Base-by-base conservation (phyloP, 495 filamentous ascomycete genomes). In the Darksidea phi region DNA sequence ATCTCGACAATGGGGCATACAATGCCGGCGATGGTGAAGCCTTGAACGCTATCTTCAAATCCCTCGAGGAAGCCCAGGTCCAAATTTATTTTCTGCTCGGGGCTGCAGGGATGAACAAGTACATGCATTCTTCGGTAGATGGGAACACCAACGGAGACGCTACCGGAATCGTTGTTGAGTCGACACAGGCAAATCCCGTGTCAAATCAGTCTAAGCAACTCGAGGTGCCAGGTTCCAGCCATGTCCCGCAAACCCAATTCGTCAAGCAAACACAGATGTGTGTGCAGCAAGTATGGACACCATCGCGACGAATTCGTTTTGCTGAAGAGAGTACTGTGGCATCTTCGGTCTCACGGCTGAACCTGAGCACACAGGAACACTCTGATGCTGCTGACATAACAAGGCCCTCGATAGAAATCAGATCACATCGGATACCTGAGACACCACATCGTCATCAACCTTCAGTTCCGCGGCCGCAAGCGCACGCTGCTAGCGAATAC, bases 171-270 rank as follows among this genome's bases (percentile, higher is more conserved):
- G 48, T 69, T 0, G 52, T 69, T 0, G 18, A 49, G 20, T 66
- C 66, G n/a, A 69, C 66, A 1, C 66, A 69, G 47, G 32, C 42
- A 10, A 49, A 54, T 3, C 62, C 62, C 1, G 55, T 24, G 15
- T 38, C 54, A 0, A 49, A 54, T 25, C 45, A 41, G 11, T 0
- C 24, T 1, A 42, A 21, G 11, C 26, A 36, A 11, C 43, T 21
- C 18, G 13, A 26, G 1, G 28, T 18, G 21, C 41, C 37, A 23
- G 43, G 47, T 3, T 42, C 48, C 10, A 52, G 41, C 42, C 37
- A 42, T 53, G 58, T 66, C 12, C 57, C 54, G 10, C 66, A 69
- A 36, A 69, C 66, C n/a, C 66, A 69, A 43, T 69, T 58, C 43
- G 55, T 58, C 11, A 68, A 61, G 28, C 61, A 57, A 32, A 64